A percentile compares a stretch with the other conserved stretches of the same genome.
Conservation (phyloP, 495 filamentous ascomycete genomes). For the Letharia lupina region DNA sequence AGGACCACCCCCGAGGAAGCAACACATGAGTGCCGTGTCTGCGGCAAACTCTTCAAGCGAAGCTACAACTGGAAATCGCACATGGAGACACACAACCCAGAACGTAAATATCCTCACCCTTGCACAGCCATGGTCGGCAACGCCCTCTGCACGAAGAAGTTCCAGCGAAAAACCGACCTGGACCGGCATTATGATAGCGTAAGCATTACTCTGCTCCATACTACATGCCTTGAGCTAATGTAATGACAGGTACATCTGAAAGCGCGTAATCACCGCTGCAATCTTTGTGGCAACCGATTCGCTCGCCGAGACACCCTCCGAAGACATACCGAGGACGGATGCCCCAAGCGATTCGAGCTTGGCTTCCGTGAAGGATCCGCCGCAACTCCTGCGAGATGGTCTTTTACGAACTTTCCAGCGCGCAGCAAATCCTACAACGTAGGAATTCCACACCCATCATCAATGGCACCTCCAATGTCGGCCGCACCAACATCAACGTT, state of each 20-base stretch:
- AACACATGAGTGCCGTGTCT: conserved; percentile 66
- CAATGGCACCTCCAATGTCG: conserved; percentile 22
- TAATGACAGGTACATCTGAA: conserved; percentile 56
- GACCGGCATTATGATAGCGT: conserved; percentile 74
- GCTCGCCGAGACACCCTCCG: conserved; percentile 75
- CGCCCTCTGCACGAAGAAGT: conserved; percentile 54
- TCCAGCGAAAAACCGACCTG: conserved; percentile 79
- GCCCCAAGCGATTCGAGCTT: conserved; percentile 60
- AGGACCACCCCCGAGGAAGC: conserved; percentile 66
- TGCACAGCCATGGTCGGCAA: conserved; percentile 52
- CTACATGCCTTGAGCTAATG: conserved; percentile 21
- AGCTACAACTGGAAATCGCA: conserved; percentile 89
- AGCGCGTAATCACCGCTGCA: conserved; percentile 60
- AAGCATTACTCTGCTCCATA: conserved; percentile 27
- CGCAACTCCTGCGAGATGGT: conserved; percentile 23
- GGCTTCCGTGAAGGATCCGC: conserved; percentile 23
- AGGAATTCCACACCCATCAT: conserved; percentile 19
- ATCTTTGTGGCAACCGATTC: conserved; percentile 64
- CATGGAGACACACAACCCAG: conserved; percentile 80
- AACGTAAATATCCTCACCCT: conserved; percentile 56
- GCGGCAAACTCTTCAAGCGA: conserved; percentile 73
- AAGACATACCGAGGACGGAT: conserved; percentile 75
- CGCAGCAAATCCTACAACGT: conserved; percentile 22
- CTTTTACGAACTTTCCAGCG: conserved; percentile 20
- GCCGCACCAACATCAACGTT: conserved; percentile 17